These are phyloP conservation scores for Rhododendron henanense DNA, from an alignment of 148 eudicot species.

Conservation along the genomic window DNA sequence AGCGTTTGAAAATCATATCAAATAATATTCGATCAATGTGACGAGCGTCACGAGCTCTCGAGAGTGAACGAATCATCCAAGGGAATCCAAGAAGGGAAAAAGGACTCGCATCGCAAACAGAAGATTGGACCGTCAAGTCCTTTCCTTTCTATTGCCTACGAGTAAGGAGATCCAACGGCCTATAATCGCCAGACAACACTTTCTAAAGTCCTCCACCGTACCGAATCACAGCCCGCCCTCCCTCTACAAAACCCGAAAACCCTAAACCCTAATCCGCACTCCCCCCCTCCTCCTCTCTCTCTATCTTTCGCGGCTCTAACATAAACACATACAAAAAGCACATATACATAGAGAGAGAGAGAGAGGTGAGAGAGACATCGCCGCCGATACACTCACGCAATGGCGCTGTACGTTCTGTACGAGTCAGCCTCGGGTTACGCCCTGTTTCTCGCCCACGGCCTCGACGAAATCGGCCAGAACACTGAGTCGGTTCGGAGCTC, in stretches of 20 bases:
- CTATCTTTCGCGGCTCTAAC: not conserved
- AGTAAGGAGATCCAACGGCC: not conserved
- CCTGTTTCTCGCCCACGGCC: conserved; percentile 58
- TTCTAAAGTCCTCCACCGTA: not conserved
- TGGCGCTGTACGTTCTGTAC: conserved; percentile 59
- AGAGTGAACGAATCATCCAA: too few relatives aligned
- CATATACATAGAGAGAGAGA: not conserved
- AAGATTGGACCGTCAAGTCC: too few relatives aligned
- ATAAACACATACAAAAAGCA: conserved; percentile 8
- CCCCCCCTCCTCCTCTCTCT: not conserved
- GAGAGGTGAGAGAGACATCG: not conserved
- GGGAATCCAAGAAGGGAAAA: too few relatives aligned
- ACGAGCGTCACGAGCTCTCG: too few relatives aligned
- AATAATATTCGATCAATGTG: too few relatives aligned
- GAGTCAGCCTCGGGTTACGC: conserved; percentile 79
- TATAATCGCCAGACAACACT: not conserved
- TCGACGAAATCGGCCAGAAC: conserved; percentile 92
- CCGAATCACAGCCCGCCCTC: not conserved
- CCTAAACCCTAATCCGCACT: not conserved
- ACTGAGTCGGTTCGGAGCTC: conserved; percentile 74
- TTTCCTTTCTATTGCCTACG: not conserved
- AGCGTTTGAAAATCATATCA: too few relatives aligned
- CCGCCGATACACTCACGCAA: not conserved
- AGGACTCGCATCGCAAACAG: too few relatives aligned
- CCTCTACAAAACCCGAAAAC: not conserved